Conservation (phyloP, 179 eudicot genomes). For the Camellia oleifera region DNA sequence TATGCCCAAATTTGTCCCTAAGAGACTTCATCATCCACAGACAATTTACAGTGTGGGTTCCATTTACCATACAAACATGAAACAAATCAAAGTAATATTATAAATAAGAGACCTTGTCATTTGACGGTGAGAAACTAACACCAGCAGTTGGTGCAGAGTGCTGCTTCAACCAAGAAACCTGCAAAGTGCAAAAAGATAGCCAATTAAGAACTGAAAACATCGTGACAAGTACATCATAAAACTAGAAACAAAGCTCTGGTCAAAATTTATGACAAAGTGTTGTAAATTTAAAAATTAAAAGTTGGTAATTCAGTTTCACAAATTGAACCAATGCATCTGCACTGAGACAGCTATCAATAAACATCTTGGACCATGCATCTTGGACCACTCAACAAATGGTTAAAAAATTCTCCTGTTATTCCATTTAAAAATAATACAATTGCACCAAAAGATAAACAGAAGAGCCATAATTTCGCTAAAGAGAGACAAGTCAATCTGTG, state of each 20-base stretch:
- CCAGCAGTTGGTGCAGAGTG: slow-evolving; percentile 96
- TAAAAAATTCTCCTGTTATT: not conserved
- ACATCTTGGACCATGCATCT: not conserved
- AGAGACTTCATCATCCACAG: not conserved
- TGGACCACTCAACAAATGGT: not conserved
- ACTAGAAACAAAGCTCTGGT: not conserved
- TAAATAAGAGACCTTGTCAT: slow-evolving; percentile 66
- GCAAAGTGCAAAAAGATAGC: slow-evolving; percentile 15
- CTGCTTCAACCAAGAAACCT: slow-evolving; percentile 97
- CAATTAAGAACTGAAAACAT: not conserved
- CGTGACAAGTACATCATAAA: not conserved
- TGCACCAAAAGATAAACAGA: not conserved
- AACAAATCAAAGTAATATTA: not conserved
- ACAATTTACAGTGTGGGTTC: slow-evolving; percentile 2
- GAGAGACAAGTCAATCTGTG: not conserved
- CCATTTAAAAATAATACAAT: not conserved
- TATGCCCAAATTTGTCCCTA: not conserved
- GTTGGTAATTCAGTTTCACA: not conserved
- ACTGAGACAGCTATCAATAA: not conserved
- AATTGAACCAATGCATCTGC: not conserved
- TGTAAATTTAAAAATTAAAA: not conserved
- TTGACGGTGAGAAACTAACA: slow-evolving; percentile 85
- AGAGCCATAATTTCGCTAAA: slow-evolving; percentile 4
- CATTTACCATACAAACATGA: slow-evolving; percentile 10
- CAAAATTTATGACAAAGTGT: not conserved